Evolutionary conservation across 169 alveolate genomes (phyloP).

Genomic region (Miamiensis avidus): DNA sequence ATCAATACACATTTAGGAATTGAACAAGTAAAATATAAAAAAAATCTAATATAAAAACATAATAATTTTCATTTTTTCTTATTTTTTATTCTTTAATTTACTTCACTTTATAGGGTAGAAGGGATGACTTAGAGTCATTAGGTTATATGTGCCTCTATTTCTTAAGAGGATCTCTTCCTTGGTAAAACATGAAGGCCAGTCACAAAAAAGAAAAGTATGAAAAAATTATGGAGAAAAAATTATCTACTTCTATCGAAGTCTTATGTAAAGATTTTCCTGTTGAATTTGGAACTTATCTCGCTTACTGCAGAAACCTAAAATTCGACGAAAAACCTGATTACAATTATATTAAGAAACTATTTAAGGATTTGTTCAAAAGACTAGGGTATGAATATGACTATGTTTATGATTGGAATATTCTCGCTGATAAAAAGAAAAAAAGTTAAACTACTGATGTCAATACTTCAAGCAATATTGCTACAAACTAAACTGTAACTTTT

Average conservation of each 20-base stretch:
- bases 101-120: slow-evolving; percentile 41
- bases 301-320: slow-evolving; percentile 65
- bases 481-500: too few relatives aligned
- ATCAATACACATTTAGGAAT: slow-evolving; percentile 52
- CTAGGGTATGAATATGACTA: slow-evolving; percentile 44
- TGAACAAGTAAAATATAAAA: too few relatives aligned
- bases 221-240: slow-evolving; percentile 56
- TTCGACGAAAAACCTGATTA: slow-evolving; percentile 80
- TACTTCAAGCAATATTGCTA: too few relatives aligned
- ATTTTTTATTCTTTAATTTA: too few relatives aligned
- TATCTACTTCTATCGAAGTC: slow-evolving; percentile 58
- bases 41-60: too few relatives aligned
- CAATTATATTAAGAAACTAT: slow-evolving; percentile 55
- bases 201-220: slow-evolving; percentile 54
- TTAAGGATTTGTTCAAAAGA: slow-evolving; percentile 32
- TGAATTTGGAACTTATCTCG: slow-evolving; percentile 61
- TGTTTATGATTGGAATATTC: slow-evolving; percentile 46
- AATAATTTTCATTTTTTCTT: too few relatives aligned
- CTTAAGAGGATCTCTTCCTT: slow-evolving; percentile 51
- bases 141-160: slow-evolving; percentile 55
- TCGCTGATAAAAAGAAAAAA: neutral
- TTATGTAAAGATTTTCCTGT: slow-evolving; percentile 67
- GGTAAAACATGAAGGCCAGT: slow-evolving; percentile 46
- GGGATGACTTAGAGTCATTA: slow-evolving; percentile 60
- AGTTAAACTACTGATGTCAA: too few relatives aligned